phyloP scores from a whole-genome alignment of 1,284 basidiomycete species.

The Cryptococcus jaspeensis region DNA sequence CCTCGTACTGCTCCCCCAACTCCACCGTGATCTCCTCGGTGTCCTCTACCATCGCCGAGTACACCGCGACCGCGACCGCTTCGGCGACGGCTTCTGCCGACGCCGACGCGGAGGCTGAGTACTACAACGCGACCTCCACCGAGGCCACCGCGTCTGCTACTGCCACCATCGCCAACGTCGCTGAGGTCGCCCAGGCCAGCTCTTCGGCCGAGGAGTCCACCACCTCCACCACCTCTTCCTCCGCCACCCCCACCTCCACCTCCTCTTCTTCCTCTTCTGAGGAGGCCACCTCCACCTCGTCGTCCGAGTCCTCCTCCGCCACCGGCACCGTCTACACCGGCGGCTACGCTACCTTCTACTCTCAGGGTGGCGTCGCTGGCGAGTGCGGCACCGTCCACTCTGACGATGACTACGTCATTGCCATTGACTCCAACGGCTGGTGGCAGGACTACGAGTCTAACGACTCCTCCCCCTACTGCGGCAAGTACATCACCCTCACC shows the following conservation, averaged over 20 bases:
- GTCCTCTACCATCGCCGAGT: conserved; percentile 18
- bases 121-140: conserved; percentile 17
- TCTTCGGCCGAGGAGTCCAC: conserved; percentile 5
- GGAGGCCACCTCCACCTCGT: conserved; percentile 13
- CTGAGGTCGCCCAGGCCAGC: conserved; percentile 5
- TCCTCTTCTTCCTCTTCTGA: conserved; percentile 16
- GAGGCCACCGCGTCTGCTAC: conserved; percentile 16
- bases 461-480: conserved; percentile 27
- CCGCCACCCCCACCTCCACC: conserved; percentile 9
- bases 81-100: conserved; percentile 23
- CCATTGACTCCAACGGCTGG: conserved; percentile 48
- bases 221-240: conserved; percentile 16
- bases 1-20: conserved; percentile 58
- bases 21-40: conserved; percentile 27
- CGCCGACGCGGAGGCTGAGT: conserved; percentile 12
- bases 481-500: conserved; percentile 32
- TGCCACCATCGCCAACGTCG: conserved; percentile 11
- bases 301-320: conserved; percentile 14
- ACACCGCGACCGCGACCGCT: conserved; percentile 32
- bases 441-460: conserved; percentile 26
- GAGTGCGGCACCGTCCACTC: conserved; percentile 69
- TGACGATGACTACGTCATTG: conserved; percentile 69
- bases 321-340: conserved; percentile 31
- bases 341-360: conserved; percentile 64
- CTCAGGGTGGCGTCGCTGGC: conserved; percentile 64